A percentile compares a stretch with the other conserved stretches of the same genome.
These are phyloP conservation scores for Zanthoxylum bungeanum DNA, from an alignment of 345 rosid species.

Conservation along the genomic window DNA sequence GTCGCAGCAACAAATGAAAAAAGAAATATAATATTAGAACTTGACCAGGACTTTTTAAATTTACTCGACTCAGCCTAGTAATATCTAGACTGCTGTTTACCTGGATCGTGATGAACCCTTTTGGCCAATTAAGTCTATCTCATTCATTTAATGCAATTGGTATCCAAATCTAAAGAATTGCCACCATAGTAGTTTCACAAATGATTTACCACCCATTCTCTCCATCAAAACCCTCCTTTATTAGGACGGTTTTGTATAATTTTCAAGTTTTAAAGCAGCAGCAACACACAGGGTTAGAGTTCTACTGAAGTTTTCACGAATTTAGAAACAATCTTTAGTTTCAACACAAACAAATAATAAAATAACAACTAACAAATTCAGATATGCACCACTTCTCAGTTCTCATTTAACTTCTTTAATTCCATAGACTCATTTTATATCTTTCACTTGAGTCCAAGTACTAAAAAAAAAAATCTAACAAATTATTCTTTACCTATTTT, in stretches of 20 bases:
- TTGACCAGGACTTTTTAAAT: not conserved
- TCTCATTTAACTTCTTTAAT: too few species aligned
- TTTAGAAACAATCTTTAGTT: not conserved
- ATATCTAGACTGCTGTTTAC: not conserved
- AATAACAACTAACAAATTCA: not conserved
- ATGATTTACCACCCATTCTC: not conserved
- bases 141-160: not conserved
- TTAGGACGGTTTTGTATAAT: not conserved
- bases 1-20: conserved; percentile 13
- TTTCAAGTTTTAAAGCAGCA: not conserved
- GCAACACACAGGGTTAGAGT: not conserved
- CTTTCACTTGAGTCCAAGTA: not conserved
- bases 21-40: conserved; percentile 13
- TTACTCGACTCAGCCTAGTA: not conserved
- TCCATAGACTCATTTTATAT: not conserved
- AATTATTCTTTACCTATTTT: not conserved
- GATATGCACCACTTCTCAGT: not conserved
- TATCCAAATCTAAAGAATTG: not conserved
- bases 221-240: not conserved
- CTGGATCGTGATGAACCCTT: not conserved
- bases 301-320: not conserved
- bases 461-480: not conserved
- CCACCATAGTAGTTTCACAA: not conserved
- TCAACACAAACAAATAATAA: not conserved
- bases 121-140: not conserved